Conservation (phyloP, 805 yeast species). For the Teunomyces atbi region DNA sequence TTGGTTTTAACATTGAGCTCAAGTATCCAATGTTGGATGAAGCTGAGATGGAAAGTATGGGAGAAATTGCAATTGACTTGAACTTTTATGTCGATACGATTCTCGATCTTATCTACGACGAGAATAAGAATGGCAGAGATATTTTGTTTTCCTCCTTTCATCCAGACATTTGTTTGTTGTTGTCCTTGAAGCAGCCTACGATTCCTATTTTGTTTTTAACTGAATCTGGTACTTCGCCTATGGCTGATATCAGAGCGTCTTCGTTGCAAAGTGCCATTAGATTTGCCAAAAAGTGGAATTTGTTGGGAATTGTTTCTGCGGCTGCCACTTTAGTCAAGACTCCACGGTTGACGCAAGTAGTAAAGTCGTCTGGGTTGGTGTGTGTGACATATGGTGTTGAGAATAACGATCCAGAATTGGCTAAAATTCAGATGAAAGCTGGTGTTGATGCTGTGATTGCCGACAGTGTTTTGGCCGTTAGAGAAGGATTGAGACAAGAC, state of each 20-base stretch:
- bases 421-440: constrained; percentile 81
- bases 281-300: constrained; percentile 87
- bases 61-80: constrained; percentile 76
- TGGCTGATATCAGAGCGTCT: constrained; percentile 88
- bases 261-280: constrained; percentile 89
- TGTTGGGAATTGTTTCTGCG: constrained; percentile 88
- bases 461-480: constrained; percentile 89
- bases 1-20: constrained; percentile 93
- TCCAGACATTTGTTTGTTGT: constrained; percentile 84
- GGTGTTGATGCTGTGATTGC: constrained; percentile 99
- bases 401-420: constrained; percentile 82
- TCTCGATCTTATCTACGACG: constrained; percentile 69
- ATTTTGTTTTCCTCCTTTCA: constrained; percentile 90
- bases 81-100: constrained; percentile 89
- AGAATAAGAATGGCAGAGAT: constrained; percentile 75
- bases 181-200: constrained; percentile 89
- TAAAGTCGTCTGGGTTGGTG: constrained; percentile 85
- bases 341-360: constrained; percentile 88
- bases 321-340: constrained; percentile 83
- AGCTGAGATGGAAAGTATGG: constrained; percentile 85
- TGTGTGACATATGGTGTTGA: constrained; percentile 88
- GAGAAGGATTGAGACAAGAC: constrained; percentile 63
- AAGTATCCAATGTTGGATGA: constrained; percentile 96
- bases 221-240: constrained; percentile 77
- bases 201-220: constrained; percentile 89